Conservation (phyloP, 257 asterid species). For the Przewalskia tangutica region DNA sequence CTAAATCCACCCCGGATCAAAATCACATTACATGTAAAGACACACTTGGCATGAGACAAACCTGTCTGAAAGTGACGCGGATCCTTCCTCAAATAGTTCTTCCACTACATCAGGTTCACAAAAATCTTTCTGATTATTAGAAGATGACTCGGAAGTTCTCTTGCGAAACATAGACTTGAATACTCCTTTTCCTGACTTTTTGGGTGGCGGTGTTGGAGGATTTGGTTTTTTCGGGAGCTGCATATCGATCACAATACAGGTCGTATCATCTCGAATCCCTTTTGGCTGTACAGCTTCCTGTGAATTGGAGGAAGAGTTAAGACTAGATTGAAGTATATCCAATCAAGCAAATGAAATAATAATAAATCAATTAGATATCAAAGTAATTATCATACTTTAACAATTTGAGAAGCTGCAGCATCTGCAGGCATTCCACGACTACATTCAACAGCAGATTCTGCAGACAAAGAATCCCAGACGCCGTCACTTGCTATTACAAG, state of each 20-base stretch:
- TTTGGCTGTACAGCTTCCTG: slow-evolving; percentile 81
- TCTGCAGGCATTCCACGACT: slow-evolving; percentile 85
- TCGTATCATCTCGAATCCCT: slow-evolving; percentile 95
- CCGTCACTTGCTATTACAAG: slow-evolving; percentile 91
- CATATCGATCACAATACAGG: slow-evolving; percentile 91
- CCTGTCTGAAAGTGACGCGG: slow-evolving; percentile 94
- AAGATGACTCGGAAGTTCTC: slow-evolving; percentile 49
- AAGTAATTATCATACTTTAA: slow-evolving; percentile 38
- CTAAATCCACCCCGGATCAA: too few species aligned
- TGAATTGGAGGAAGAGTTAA: slow-evolving; percentile 2
- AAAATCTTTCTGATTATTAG: slow-evolving; percentile 47
- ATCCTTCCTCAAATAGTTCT: slow-evolving; percentile 92
- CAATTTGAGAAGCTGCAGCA: slow-evolving; percentile 86
- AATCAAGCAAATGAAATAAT: background rate
- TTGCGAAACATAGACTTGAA: slow-evolving; percentile 80
- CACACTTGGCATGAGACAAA: slow-evolving; percentile 8
- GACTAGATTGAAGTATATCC: slow-evolving; percentile 5
- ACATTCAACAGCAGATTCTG: slow-evolving; percentile 82
- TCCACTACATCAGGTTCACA: slow-evolving; percentile 61
- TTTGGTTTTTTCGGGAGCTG: slow-evolving; percentile 57
- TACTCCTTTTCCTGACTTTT: slow-evolving; percentile 70
- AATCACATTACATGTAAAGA: background rate
- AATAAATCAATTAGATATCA: background rate
- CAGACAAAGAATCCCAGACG: slow-evolving; percentile 93
- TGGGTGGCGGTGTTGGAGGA: slow-evolving; percentile 50